Percentiles rank a stretch among this genome's conserved stretches.
Evolutionary conservation across 495 filamentous ascomycete species (phyloP).

Genomic region (Aspergillus coremiiformis): DNA sequence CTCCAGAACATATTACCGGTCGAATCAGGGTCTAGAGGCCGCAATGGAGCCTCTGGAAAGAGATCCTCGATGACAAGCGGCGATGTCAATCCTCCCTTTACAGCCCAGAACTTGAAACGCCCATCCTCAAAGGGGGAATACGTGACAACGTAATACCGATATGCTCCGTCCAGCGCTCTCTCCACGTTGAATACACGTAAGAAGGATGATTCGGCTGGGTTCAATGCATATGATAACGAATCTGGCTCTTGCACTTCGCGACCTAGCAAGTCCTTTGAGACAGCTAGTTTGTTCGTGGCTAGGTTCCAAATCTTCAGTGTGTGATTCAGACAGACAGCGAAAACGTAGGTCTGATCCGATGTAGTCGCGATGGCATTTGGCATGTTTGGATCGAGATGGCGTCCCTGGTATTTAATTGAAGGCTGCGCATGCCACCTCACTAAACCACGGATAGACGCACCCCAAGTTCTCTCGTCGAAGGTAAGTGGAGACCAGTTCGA

Average conservation of each 20-base stretch:
- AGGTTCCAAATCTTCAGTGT: conserved; percentile 81
- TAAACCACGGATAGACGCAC: conserved; percentile 60
- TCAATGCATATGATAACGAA: conserved; percentile 59
- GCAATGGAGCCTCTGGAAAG: conserved; percentile 52
- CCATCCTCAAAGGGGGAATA: conserved; percentile 82
- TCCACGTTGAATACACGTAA: conserved; percentile 61
- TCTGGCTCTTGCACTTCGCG: conserved; percentile 49
- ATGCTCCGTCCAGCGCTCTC: conserved; percentile 45
- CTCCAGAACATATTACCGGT: conserved; percentile 78
- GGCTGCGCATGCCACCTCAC: conserved; percentile 62
- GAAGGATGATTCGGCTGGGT: conserved; percentile 63
- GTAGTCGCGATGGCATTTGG: conserved; percentile 57
- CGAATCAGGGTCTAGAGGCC: conserved; percentile 58
- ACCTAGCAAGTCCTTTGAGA: conserved; percentile 64
- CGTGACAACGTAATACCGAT: conserved; percentile 67
- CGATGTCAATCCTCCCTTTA: conserved; percentile 55
- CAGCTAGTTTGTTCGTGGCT: conserved; percentile 59
- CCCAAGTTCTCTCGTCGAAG: conserved; percentile 74
- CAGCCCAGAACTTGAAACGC: conserved; percentile 93
- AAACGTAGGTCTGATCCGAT: conserved; percentile 61
- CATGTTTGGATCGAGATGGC: conserved; percentile 57
- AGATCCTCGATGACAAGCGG: conserved; percentile 62
- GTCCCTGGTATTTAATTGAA: conserved; percentile 56
- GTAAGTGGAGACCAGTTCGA: conserved; percentile 68
- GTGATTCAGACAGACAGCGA: conserved; percentile 82